A percentile compares a stretch with the other conserved stretches of the same genome.
Conservation (phyloP, 768 basidiomycete species). For the Podaxis sp. region DNA sequence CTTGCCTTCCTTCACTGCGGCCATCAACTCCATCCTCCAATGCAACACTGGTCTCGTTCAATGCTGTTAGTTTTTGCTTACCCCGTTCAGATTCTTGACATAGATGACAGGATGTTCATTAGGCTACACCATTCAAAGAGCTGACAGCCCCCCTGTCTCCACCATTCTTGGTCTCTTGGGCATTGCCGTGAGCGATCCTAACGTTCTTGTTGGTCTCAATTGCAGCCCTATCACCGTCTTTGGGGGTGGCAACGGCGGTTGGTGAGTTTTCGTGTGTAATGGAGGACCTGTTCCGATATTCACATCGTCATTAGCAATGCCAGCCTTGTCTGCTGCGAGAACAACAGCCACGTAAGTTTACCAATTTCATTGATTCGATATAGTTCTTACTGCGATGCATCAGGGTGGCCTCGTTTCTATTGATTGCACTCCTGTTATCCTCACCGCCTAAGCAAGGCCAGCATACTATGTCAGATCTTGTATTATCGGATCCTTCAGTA, state of each 20-base stretch:
- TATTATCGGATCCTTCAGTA: neutral
- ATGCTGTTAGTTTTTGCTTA: slow-evolving; percentile 19
- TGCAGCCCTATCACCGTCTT: slow-evolving; percentile 11
- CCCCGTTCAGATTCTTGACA: neutral
- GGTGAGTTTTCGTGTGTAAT: slow-evolving; percentile 20
- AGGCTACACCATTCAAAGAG: slow-evolving; percentile 20
- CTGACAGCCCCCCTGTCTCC: neutral
- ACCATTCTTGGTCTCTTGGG: slow-evolving; percentile 18
- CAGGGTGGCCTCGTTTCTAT: slow-evolving; percentile 8
- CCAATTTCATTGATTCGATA: neutral
- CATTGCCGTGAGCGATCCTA: neutral
- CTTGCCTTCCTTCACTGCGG: slow-evolving; percentile 22
- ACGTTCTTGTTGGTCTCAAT: slow-evolving; percentile 7
- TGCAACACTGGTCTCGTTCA: slow-evolving; percentile 30
- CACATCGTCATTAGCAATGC: slow-evolving; percentile 15
- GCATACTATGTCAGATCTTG: neutral
- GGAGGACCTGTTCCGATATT: neutral
- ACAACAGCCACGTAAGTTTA: slow-evolving; percentile 22
- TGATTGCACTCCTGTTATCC: slow-evolving; percentile 10
- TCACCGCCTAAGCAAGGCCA: neutral
- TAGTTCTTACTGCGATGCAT: neutral
- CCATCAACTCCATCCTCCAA: slow-evolving; percentile 17
- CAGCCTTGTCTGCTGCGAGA: slow-evolving; percentile 31
- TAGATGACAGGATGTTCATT: neutral
- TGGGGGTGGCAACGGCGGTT: slow-evolving; percentile 18